Percentiles rank a stretch among this genome's conserved stretches.
These are phyloP conservation scores for Yamadazyma blattariae DNA, from an alignment of 1,139 yeast genomes.

Conservation along the genomic window DNA sequence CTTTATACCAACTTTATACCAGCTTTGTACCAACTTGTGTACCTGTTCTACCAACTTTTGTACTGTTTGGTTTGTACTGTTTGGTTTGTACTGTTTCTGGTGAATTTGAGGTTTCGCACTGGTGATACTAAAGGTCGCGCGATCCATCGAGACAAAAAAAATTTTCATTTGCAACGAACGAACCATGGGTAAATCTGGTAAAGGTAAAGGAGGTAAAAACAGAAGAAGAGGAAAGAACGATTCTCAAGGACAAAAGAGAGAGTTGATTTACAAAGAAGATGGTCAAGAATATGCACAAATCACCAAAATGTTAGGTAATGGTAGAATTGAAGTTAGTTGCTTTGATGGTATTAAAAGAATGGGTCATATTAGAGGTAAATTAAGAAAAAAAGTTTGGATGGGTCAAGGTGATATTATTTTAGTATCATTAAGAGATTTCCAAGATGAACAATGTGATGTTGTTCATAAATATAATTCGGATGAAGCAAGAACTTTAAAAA, in stretches of 20 bases:
- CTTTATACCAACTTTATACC: too few species aligned
- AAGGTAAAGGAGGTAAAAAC: conserved; percentile 72
- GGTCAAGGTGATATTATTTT: conserved; percentile 96
- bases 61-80: too few species aligned
- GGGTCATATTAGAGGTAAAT: conserved; percentile 98
- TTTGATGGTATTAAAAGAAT: conserved; percentile 91
- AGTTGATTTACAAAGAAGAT: conserved; percentile 85
- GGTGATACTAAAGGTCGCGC: too few species aligned
- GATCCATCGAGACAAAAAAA: background rate
- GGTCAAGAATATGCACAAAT: conserved; percentile 99
- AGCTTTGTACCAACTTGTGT: too few species aligned
- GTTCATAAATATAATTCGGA: conserved; percentile 96
- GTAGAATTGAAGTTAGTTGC: conserved; percentile 92
- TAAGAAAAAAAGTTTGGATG: conserved; percentile 99
- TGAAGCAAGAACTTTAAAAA: conserved; percentile 96
- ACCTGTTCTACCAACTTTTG: too few species aligned
- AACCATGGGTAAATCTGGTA: conserved; percentile 49
- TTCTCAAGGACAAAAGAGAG: conserved; percentile 89
- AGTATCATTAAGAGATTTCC: conserved; percentile 96
- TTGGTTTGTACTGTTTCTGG: too few species aligned
- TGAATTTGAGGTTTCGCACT: too few species aligned
- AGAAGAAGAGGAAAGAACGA: conserved; percentile 99
- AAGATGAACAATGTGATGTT: conserved; percentile 97
- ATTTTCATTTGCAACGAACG: background rate
- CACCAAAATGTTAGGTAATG: conserved; percentile 97